phyloP scores from a whole-genome alignment of 352 stramenopile species.

The Phytopythium ostracodes region DNA sequence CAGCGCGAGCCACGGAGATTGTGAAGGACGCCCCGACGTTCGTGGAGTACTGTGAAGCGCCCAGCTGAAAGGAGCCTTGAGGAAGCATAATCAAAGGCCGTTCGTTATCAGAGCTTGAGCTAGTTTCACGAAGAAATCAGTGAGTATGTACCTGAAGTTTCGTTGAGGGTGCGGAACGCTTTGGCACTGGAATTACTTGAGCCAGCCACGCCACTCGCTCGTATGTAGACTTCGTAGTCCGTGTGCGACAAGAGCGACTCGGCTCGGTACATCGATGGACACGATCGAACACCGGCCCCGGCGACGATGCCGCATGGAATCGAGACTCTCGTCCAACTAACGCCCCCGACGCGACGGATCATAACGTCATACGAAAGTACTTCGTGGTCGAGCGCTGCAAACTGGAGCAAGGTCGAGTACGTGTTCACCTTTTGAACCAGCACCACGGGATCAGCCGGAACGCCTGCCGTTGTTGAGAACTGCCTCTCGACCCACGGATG shows the following conservation, averaged over 20 bases:
- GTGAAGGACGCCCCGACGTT: slow-evolving; percentile 17
- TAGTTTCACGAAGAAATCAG: not conserved
- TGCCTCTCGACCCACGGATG: slow-evolving; percentile 12
- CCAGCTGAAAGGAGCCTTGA: slow-evolving; percentile 24
- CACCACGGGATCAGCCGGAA: slow-evolving; percentile 19
- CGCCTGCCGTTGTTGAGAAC: slow-evolving; percentile 28
- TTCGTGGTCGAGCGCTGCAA: slow-evolving; percentile 27
- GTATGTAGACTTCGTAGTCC: slow-evolving; percentile 21
- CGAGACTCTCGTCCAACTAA: not conserved
- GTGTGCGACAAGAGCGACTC: slow-evolving; percentile 12
- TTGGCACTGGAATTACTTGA: slow-evolving; percentile 9
- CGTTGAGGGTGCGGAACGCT: slow-evolving; percentile 12
- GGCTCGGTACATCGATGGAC: slow-evolving; percentile 15
- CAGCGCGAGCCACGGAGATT: slow-evolving; percentile 25
- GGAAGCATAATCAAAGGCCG: too few species aligned
- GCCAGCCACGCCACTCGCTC: slow-evolving; percentile 26
- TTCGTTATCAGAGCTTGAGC: not conserved
- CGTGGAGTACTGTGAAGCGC: slow-evolving; percentile 11
- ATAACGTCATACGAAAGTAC: slow-evolving; percentile 30
- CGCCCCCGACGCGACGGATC: slow-evolving; percentile 5
- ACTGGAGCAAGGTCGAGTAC: slow-evolving; percentile 30
- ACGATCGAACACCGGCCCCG: not conserved
- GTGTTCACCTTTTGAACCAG: slow-evolving; percentile 28
- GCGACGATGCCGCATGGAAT: not conserved
- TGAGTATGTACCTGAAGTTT: slow-evolving; percentile 11